phyloP scores from a whole-genome alignment of 2,329 filamentous ascomycete genomes.

The Colletotrichum scovillei region DNA sequence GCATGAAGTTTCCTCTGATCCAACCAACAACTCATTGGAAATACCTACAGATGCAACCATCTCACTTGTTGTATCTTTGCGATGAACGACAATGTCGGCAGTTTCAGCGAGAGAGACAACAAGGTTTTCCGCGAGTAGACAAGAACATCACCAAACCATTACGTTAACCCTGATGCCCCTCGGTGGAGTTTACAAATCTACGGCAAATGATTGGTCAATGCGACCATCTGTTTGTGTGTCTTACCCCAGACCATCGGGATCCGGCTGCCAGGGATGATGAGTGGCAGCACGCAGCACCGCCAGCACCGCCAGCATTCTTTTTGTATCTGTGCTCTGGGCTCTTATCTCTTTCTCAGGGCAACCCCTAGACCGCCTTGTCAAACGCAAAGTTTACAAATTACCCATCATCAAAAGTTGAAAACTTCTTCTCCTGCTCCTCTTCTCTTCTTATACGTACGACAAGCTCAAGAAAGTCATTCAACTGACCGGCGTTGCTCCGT shows the following conservation, averaged over 20 bases:
- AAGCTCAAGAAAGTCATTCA: not conserved
- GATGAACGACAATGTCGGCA: not conserved
- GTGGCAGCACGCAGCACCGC: no score
- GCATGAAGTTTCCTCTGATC: not conserved
- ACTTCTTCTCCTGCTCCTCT: no score
- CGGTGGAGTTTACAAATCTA: constrained; percentile 23
- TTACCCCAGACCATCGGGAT: constrained; percentile 30
- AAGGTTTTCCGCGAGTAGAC: constrained; percentile 5
- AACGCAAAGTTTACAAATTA: constrained; percentile 12
- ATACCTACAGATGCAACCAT: not conserved
- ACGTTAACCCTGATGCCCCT: constrained; percentile 24
- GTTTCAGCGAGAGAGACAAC: not conserved
- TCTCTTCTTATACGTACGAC: not conserved
- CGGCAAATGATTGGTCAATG: constrained; percentile 25
- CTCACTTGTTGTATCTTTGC: not conserved
- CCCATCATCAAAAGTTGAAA: not conserved
- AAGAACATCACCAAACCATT: constrained; percentile 12
- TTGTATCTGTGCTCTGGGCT: constrained; percentile 10
- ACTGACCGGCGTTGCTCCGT: constrained; percentile 3
- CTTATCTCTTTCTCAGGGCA: constrained; percentile 25
- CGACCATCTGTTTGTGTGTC: constrained; percentile 9
- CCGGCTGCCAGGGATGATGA: not conserved
- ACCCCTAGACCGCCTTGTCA: constrained; percentile 26
- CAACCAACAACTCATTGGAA: not conserved
- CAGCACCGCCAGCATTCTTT: not conserved